Base-by-base conservation (phyloP, 2,329 filamentous ascomycete species). In the Aspergillus spinulosporus region DNA sequence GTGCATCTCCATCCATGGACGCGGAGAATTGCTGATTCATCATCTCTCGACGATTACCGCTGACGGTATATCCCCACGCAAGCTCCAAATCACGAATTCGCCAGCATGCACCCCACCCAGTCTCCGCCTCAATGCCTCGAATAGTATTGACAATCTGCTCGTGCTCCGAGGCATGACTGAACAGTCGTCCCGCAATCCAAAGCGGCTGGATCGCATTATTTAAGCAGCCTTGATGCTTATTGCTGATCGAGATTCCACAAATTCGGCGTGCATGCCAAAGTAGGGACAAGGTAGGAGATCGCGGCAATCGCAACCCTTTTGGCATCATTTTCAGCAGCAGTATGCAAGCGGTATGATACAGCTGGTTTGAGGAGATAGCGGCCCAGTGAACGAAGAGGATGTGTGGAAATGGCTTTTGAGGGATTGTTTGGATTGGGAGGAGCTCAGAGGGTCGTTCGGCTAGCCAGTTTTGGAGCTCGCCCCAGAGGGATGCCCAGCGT, bases 191-290 rank as follows among this genome's bases (percentile, higher is more conserved):
- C 0, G 83, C 82, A 9, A 85, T 74, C 78, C 80, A 84, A 0
- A 84, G 70, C 1, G 82, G 82, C 59, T 84, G 82, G 3, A 84
- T 81, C 3, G 81, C 80, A 62, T 85, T 84, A 59, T 82, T 84
- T 34, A 83, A 63, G 58, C 79, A 82, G 2, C 82, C 82, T 8
- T 79, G 74, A 55, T 85, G 81, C 3, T 77, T 78, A 56, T 85
- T 85, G 2, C 81, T 77, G 9, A 81, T 62, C 0, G 82, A 83
- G 26, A 84, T 84, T 2, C 81, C 82, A 55, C 81, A 83, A 34
- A 84, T 77, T 11, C 78, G 74, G 55, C 79, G 77, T 1, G 81
- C 82, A 61, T 85, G 82, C 82, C 82, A 84, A 6, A 82, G 66
- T 0, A 76, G 63, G 7, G 80, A 82, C 0, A 73, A 66, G 4